Evolutionary conservation across 2,329 filamentous ascomycete species (phyloP), one percentile per base, ranked within the genome.

Genomic region (Arthrobotrys iridis): DNA sequence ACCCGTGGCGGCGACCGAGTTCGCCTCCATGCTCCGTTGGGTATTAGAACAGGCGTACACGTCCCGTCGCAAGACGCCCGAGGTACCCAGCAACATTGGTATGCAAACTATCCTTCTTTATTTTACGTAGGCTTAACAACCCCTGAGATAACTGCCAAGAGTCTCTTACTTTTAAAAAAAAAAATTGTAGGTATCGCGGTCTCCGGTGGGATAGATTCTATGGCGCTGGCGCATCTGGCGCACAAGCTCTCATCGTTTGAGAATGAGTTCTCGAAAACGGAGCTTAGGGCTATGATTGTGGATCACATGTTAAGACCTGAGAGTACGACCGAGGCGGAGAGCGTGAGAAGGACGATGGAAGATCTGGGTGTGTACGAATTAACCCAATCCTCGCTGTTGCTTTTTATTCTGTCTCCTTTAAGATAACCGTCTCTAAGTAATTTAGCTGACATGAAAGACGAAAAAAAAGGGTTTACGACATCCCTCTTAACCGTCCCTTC

Each of bases 121-220:
- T 7, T 28, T 28, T 15, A 24, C 1, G 5, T 26, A 15, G 11
- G n/a, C 30, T 43, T 3, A 20, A 10, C 15, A 24, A 10, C 45
- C 7, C 8, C 6, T 1, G 8, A 6, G n/a, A 11, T 2, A 15
- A 13, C 24, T 26, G 6, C n/a, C 5, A 40, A 24, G n/a, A n/a
- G n/a, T n/a, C n/a, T n/a, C n/a, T n/a, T n/a, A n/a, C n/a, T 57
- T 33, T 40, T 4, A 28, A 13, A 3, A 6, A 13, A n/a, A 26
- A 24, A n/a, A 30, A 48, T 15, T 22, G 26, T 77, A 92, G 90
- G 87, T 63, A 84, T 98, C 72, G 95, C 93, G 13, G 85, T 98
- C 76, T 97, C 93, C 80, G 95, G 95, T 22, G 95, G 95, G 5
- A 91, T 95, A 40, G 95, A 99, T 82, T 98, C 94, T n/a, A 99